phyloP scores from a whole-genome alignment of 176 grass and related monocot genomes.

The Rhynchospora tenuis region DNA sequence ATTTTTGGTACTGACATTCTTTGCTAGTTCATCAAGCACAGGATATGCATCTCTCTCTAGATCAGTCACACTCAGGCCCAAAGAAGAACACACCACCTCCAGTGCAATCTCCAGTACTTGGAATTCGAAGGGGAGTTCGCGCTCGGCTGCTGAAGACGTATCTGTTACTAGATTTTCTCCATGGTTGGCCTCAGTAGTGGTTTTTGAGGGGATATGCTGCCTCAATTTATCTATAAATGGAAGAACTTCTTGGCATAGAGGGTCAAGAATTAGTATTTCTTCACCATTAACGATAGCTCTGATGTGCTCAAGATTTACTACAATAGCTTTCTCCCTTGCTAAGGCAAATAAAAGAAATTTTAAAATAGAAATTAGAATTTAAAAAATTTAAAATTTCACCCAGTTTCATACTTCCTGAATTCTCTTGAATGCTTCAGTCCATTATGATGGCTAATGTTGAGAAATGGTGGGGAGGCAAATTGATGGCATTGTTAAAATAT shows the following conservation, averaged over 20 bases:
- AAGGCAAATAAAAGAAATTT: conserved; percentile 16
- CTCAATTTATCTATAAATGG: conserved; percentile 88
- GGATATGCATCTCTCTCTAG: conserved; percentile 78
- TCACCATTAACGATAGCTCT: conserved; percentile 81
- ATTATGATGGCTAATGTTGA: too few relatives aligned
- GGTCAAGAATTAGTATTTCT: conserved; percentile 83
- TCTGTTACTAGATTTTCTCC: conserved; percentile 29
- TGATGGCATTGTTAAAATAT: too few relatives aligned
- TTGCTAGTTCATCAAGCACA: conserved; percentile 83
- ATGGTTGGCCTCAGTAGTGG: conserved; percentile 25
- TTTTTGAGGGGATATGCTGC: conserved; percentile 57
- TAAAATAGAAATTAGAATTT: background rate
- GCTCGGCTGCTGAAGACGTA: conserved; percentile 43
- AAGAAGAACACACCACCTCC: conserved; percentile 51
- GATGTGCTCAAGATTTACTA: conserved; percentile 92
- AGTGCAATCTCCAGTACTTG: conserved; percentile 92
- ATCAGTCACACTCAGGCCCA: conserved; percentile 56
- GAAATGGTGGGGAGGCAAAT: too few relatives aligned
- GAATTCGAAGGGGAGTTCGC: conserved; percentile 87
- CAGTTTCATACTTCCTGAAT: background rate
- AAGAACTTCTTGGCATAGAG: conserved; percentile 55
- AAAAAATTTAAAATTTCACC: background rate
- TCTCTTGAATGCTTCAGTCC: background rate
- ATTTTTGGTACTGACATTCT: conserved; percentile 93
- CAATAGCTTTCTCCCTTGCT: conserved; percentile 94